Conservation (phyloP, 1,284 basidiomycete genomes). For the Moesziomyces globuligerus region DNA sequence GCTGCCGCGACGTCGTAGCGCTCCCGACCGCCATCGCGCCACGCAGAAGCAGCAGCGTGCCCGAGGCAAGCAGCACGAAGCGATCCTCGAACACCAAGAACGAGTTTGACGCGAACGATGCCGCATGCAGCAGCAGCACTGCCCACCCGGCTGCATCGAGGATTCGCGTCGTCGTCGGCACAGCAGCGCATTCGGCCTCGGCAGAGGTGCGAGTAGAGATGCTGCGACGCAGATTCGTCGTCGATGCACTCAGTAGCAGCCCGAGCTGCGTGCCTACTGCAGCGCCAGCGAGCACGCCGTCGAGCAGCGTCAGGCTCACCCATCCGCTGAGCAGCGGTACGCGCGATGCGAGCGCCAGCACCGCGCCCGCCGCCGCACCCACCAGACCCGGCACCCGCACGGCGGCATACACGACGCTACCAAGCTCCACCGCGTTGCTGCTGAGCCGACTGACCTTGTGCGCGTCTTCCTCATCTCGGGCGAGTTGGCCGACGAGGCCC, state of each 20-base stretch:
- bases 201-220: background rate
- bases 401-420: slow-evolving; percentile 1
- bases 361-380: background rate
- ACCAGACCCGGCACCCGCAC: slow-evolving; percentile 3
- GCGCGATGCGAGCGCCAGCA: background rate
- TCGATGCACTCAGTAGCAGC: slow-evolving; percentile 6
- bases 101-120: slow-evolving; percentile 74
- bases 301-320: slow-evolving; percentile 19
- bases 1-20: slow-evolving; percentile 71
- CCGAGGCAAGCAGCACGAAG: slow-evolving; percentile 71
- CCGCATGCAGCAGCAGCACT: slow-evolving; percentile 42
- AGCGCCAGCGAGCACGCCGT: slow-evolving; percentile 20
- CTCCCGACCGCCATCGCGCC: slow-evolving; percentile 20
- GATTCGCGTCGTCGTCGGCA: slow-evolving; percentile 9
- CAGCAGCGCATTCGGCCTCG: background rate
- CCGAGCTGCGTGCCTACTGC: slow-evolving; percentile 14
- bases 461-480: background rate
- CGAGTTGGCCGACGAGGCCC: slow-evolving; percentile 13
- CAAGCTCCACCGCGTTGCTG: slow-evolving; percentile 21
- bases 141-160: slow-evolving; percentile 25
- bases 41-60: slow-evolving; percentile 65
- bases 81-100: slow-evolving; percentile 96
- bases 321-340: background rate
- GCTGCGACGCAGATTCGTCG: background rate
- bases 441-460: slow-evolving; percentile 7